Evolutionary conservation across 371 early-diverging fungal genomes (phyloP), one percentile per base, ranked within the genome.

Genomic region (Phascolomyces articulosus): DNA sequence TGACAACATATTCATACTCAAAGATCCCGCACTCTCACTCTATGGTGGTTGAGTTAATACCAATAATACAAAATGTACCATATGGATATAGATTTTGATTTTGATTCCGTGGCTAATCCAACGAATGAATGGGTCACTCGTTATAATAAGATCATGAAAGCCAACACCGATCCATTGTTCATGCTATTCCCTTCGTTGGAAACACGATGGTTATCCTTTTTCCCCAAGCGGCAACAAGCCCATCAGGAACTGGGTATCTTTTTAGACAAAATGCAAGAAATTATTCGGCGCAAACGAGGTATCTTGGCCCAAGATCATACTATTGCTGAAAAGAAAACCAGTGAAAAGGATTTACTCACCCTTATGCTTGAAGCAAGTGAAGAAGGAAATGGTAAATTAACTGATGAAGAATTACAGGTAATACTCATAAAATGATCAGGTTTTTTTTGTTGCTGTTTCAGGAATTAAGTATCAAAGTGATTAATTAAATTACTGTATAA

Each of bases 351-450:
- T 49, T 58, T 86, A 51, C 68, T 86, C 26, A 78, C 85, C 0
- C 68, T 87, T 62, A 81, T 87, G 85, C 70, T 86, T 44, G 81
- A 84, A 63, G 69, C 74, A 55, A 75, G 73, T 51, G 58, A 68
- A 44, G 74, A 72, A 8, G 77, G 66, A 24, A 73, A 65, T 3
- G 65, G 51, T 20, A 38, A 8, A 21, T 20, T 79, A 44, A 54
- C 80, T 9, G 69, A 77, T 55, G 80, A 80, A 54, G 83, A 84
- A 41, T 51, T 75, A 2, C 40, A 51, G 61, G 61, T 60, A 49
- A 60, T 62, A n/a, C 61, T 31, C 21, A 21, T 31, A 18, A 15
- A 16, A 55, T 55, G 4, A 27, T 54, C n/a, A n/a, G n/a, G n/a
- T n/a, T n/a, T n/a, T n/a, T n/a, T n/a, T n/a, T n/a, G n/a, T n/a